Evolutionary conservation across 371 early-diverging fungal genomes (phyloP), one percentile per base, ranked within the genome.

Genomic region (Mucor irregularis): DNA sequence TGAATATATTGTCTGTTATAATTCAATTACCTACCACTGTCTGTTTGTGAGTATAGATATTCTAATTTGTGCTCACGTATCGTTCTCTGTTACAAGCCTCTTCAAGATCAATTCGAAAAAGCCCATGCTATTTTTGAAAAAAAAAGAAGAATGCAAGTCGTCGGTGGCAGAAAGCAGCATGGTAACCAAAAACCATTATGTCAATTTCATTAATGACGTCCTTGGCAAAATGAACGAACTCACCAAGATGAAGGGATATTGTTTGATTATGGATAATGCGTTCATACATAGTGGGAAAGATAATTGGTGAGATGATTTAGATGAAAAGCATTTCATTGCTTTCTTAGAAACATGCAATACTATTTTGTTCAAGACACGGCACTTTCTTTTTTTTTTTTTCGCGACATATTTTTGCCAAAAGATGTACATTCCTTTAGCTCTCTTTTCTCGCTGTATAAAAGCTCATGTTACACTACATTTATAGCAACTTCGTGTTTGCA

Each of bases 71-170:
- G 49, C 49, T 6, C 19, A 49, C 21, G 44, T 49, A 8, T 49
- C 43, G 19, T 49, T 28, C n/a, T 56, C 57, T 33, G 25, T 4
- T 30, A 34, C 49, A 30, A 44, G 49, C 8, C 16, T 56, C n/a
- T 43, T 56, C 21, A 50, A 49, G 40, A 34, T 51, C 19, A 34
- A 52, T 26, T 51, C 38, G 58, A 58, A 52, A 37, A 58, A 58
- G 50, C 39, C 50, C 13, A 37, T 51, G 14, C 46, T 46, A 10
- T 31, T 34, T 50, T 49, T 52, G 51, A 58, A 25, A 57, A 57
- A 57, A 28, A 50, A 57, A 58, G n/a, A n/a, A n/a, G n/a, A n/a
- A n/a, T n/a, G n/a, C n/a, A 58, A 46, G 30, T 51, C 28, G 51
- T 22, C 16, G 46, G 51, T 28, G 51, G 34, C 37, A 37, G 25